Evolutionary conservation across 129 eudicot species (phyloP), one percentile per base, ranked within the genome.

Genomic region (Flaveria ramosissima): DNA sequence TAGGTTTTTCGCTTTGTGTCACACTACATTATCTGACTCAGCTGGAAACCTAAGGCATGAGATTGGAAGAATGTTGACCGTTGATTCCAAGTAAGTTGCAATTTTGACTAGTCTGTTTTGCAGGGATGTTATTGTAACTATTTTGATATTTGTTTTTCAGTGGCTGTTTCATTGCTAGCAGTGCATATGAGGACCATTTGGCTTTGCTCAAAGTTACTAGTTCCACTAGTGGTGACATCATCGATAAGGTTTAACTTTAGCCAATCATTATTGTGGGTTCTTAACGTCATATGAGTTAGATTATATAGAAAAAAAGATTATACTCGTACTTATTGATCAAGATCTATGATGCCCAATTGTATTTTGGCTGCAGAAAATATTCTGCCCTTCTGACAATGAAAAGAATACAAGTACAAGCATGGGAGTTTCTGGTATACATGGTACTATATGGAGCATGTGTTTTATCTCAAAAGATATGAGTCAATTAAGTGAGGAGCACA

Each of bases 391-490:
- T 77, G 96, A 86, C 70, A 77, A 57, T 72, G 89, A 83, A 80
- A 82, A 79, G 23, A 77, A 78, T 64, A 32, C 86, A 41, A 84
- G 75, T 75, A 72, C 81, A 73, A 65, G 76, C 59, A 56, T 61
- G 55, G 83, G 86, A 68, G 68, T 65, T 77, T 53, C 79, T 68
- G 81, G 86, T 77, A 88, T 86, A 23, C 71, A 83, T 83, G 98
- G 96, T 81, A 89, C 97, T 47, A 89, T 94, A 77, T 94, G 99
- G 99, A 91, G 99, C 89, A 91, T 94, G 97, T 94, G 99, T 83
- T 94, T 91, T 83, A 87, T 94, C 77, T 91, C 99, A 23, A 83
- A 80, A 79, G 86, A 86, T 76, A 46, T 63, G 71, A 80, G 82
- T 45, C 86, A 78, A 64, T 57, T 84, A 63, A 77, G 72, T 66